These are phyloP conservation scores for Agastache rugosa DNA, from an alignment of 257 asterid genomes.

Conservation along the genomic window DNA sequence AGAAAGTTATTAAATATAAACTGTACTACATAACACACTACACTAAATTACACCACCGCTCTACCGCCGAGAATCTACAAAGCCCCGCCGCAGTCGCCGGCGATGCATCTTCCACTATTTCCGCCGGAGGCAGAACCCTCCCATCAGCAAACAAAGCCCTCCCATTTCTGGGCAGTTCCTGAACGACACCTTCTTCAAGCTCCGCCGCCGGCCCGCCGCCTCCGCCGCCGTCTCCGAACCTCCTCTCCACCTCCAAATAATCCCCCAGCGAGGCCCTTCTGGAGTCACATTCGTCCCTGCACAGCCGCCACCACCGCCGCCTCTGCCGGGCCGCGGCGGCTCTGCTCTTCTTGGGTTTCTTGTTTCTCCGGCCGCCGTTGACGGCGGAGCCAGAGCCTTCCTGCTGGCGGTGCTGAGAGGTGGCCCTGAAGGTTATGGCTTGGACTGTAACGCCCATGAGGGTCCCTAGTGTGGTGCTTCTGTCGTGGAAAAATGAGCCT, in stretches of 20 bases:
- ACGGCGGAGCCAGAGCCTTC: slow-evolving; percentile 43
- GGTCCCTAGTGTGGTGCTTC: slow-evolving; percentile 83
- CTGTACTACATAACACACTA: slow-evolving; percentile 31
- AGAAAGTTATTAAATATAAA: not conserved
- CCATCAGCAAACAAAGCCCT: slow-evolving; percentile 82
- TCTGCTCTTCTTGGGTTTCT: slow-evolving; percentile 55
- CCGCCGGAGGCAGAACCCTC: slow-evolving; percentile 79
- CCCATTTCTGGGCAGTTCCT: slow-evolving; percentile 57
- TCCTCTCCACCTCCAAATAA: slow-evolving; percentile 85
- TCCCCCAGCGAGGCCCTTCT: slow-evolving; percentile 82
- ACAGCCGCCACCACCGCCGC: slow-evolving; percentile 90
- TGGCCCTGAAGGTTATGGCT: slow-evolving; percentile 71
- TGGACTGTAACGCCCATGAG: slow-evolving; percentile 90
- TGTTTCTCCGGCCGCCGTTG: slow-evolving; percentile 46
- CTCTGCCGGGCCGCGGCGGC: slow-evolving; percentile 57
- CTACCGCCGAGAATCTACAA: slow-evolving; percentile 68
- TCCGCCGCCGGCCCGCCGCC: slow-evolving; percentile 57
- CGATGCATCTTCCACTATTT: slow-evolving; percentile 53
- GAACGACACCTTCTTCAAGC: slow-evolving; percentile 72
- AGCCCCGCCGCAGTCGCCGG: slow-evolving; percentile 49
- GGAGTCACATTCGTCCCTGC: slow-evolving; percentile 69
- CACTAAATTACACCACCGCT: slow-evolving; percentile 56
- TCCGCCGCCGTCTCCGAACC: slow-evolving; percentile 71
- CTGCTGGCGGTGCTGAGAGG: slow-evolving; percentile 66
- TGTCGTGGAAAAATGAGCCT: slow-evolving; percentile 96